Evolutionary conservation across 192 early-diverging fungal species (phyloP).

Genomic region (Backusella westeae): DNA sequence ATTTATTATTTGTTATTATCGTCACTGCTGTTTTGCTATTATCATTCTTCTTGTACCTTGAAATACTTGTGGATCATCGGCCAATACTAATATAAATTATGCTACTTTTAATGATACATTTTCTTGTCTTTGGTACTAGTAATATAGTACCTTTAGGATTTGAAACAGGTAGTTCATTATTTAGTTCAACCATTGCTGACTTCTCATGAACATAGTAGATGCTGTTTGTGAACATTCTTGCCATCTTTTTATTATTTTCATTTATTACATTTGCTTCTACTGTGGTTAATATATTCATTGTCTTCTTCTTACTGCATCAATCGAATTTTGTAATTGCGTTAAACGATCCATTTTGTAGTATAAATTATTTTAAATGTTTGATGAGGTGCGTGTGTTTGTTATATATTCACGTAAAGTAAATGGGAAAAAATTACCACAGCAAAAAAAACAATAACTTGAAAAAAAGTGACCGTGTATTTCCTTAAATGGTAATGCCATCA

Average conservation of each 20-base stretch:
- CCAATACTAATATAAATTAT: slow-evolving; percentile 32
- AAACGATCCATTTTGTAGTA: slow-evolving; percentile 45
- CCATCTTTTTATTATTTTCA: slow-evolving; percentile 31
- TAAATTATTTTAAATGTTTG: background rate
- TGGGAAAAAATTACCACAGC: background rate
- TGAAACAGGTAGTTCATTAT: slow-evolving; percentile 43
- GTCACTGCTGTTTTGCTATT: background rate
- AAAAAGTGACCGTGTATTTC: background rate
- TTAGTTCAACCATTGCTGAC: slow-evolving; percentile 36
- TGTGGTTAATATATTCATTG: background rate
- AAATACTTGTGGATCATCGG: slow-evolving; percentile 44
- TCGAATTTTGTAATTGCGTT: slow-evolving; percentile 54
- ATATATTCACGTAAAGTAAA: background rate
- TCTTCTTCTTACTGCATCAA: slow-evolving; percentile 38
- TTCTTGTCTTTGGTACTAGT: background rate
- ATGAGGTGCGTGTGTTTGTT: background rate
- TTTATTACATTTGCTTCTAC: background rate
- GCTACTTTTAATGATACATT: background rate
- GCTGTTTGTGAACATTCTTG: slow-evolving; percentile 51
- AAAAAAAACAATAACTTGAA: background rate
- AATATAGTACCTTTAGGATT: slow-evolving; percentile 33
- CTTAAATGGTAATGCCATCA: background rate
- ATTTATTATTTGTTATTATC: background rate
- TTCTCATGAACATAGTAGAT: slow-evolving; percentile 50
- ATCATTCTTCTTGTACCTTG: slow-evolving; percentile 23